Base-by-base conservation (phyloP, 2,329 filamentous ascomycete species). In the Stenocarpella maydis region DNA sequence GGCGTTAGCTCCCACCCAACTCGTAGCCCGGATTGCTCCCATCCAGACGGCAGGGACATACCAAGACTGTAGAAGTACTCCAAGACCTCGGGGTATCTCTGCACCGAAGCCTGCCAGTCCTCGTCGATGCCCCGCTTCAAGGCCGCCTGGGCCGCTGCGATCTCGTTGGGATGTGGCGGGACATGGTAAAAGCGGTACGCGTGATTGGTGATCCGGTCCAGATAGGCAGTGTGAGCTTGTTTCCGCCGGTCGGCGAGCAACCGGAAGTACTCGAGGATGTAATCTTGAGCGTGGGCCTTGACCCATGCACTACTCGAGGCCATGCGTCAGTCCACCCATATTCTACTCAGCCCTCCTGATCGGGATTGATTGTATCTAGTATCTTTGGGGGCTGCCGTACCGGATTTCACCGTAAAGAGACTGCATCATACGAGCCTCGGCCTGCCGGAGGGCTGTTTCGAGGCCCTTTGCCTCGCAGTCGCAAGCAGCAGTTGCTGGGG, bases 51-150 rank as follows among this genome's bases (percentile, higher is more conserved):
- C 24, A 21, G 4, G 26, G n/a, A 61, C 67, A 19, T 39, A 71
- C 70, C 67, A 45, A 94, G 82, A 70, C 88, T 85, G 79, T 91
- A 95, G 77, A 92, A 95, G 79, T 95, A 94, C 79, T 94, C 90
- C 67, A 95, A 83, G n/a, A 95, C 90, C 77, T 94, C 91, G 5
- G 92, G 92, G 74, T 95, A 95, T 67, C 90, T 86, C 74, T 93
- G 87, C 47, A 94, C 92, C 58, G 90, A 91, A 37, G 87, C 85
- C 75, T 90, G 87, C 92, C 92, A 95, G 80, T 94, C 92, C 71
- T 92, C 90, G 75, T 94, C 91, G 75, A 94, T 91, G 71, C 91
- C 91, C 61, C 88, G 86, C 80, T 93, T 93, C 71, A 93, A 84
- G 60, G 86, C 84, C 19, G 84, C 84, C 75, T 93, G 87, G 28